Evolutionary conservation across 805 yeast species (phyloP).

Genomic region (Metschnikowia lunata): DNA sequence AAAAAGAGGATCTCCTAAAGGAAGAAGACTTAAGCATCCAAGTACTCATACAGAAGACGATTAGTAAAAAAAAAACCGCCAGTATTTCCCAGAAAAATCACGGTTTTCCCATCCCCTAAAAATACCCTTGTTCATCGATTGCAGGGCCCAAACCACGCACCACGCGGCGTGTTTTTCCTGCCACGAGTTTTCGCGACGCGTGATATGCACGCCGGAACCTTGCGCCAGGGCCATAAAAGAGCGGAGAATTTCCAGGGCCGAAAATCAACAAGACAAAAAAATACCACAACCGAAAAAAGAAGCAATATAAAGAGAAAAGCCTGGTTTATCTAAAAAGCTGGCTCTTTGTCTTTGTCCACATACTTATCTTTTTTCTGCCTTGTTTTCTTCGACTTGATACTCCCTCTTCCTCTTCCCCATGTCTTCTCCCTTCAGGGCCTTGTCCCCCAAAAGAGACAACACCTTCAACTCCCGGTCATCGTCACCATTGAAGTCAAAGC

Average conservation of each 20-base stretch:
- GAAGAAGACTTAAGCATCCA: too few species aligned
- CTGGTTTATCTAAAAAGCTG: too few species aligned
- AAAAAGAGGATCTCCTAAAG: too few species aligned
- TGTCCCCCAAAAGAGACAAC: slow-evolving; percentile 16
- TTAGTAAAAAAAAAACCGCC: too few species aligned
- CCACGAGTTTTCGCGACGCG: slow-evolving; percentile 7
- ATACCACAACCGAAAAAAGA: too few species aligned
- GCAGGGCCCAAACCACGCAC: too few species aligned
- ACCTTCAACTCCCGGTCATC: slow-evolving; percentile 15
- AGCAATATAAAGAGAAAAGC: not conserved
- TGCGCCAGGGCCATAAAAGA: slow-evolving; percentile 1
- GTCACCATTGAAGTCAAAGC: slow-evolving; percentile 14
- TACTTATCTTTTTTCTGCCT: not conserved
- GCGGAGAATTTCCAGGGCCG: not conserved
- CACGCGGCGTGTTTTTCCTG: not conserved
- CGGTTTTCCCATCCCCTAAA: too few species aligned
- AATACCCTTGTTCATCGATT: too few species aligned
- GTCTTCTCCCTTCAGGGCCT: slow-evolving; percentile 15
- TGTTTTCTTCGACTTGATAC: not conserved
- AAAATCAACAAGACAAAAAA: too few species aligned
- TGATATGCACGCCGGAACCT: slow-evolving; percentile 3
- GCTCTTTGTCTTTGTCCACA: too few species aligned
- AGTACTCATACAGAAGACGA: too few species aligned
- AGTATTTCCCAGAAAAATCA: too few species aligned
- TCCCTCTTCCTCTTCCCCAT: not conserved